Percentiles rank a stretch among this genome's conserved stretches.
These are phyloP conservation scores for Blastobotrys buckinghamii DNA, from an alignment of 1,139 yeast species.

Conservation along the genomic window DNA sequence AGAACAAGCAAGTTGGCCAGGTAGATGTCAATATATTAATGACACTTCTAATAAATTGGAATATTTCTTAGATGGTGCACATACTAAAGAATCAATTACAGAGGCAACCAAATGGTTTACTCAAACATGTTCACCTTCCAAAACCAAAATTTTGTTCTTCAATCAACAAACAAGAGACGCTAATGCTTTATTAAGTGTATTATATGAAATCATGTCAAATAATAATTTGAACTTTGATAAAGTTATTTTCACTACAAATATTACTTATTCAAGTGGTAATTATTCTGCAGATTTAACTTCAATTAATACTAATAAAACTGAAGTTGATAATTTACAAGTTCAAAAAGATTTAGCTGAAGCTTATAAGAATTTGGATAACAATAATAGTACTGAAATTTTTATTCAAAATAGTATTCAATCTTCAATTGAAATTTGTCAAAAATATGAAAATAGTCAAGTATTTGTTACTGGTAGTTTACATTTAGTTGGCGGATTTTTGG, in stretches of 20 bases:
- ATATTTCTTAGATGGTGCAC: conserved; percentile 96
- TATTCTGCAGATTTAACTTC: conserved; percentile 83
- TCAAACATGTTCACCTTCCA: conserved; percentile 17
- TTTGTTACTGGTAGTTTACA: conserved; percentile 94
- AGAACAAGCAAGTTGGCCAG: conserved; percentile 77
- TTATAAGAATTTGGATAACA: conserved; percentile 56
- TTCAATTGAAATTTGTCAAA: conserved; percentile 50
- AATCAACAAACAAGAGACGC: conserved; percentile 95
- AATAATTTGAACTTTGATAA: conserved; percentile 49
- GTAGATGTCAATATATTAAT: conserved; percentile 76
- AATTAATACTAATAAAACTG: conserved; percentile 70
- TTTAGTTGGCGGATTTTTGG: conserved; percentile 87
- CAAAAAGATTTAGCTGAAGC: conserved; percentile 67
- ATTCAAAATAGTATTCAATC: conserved; percentile 60
- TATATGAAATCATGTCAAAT: conserved; percentile 41
- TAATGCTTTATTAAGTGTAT: conserved; percentile 48
- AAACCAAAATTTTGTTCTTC: conserved; percentile 53
- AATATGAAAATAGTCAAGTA: conserved; percentile 49
- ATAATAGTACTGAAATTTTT: conserved; percentile 48
- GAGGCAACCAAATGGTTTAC: conserved; percentile 81
- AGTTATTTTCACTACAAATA: conserved; percentile 83
- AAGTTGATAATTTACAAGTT: conserved; percentile 71
- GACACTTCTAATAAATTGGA: conserved; percentile 44
- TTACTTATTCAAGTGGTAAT: conserved; percentile 79
- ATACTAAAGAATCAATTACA: conserved; percentile 77